Base-by-base conservation (phyloP, 108 stramenopile genomes). In the Parmales sp. region DNA sequence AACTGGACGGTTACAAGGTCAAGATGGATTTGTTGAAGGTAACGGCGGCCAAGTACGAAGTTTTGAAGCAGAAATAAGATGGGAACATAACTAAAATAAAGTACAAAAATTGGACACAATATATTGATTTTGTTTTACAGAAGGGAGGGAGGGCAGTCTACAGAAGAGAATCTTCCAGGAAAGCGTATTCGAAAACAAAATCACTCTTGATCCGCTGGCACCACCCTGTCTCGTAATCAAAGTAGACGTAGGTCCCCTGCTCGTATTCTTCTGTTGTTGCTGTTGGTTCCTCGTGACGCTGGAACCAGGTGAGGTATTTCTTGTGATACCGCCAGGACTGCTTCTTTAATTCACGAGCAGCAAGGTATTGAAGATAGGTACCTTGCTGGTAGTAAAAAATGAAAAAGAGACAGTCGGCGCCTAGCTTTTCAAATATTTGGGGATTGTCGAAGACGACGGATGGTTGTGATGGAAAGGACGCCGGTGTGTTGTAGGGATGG, bases 221-320 rank as follows among this genome's bases (percentile, higher is more conserved):
- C 98, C 97, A 99, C 6, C 94, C 93, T 4, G 89, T 89, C 79
- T 98, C 97, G 68, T 94, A 98, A 71, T 99, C 98, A 81, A 99
- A 99, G 80, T 97, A 99, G 5, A 97, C 88, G 78, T 97, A 99
- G 0, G 97, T 97, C 36, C 98, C 98, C 77, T 97, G 91, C 73
- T 99, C 98, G 72, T 96, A 98, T 54, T 96, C 95, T 65, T 97
- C 95, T 6, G 95, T 98, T 19, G 96, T 95, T 1, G 95, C 86
- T 71, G 89, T 88, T 0, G 93, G 94, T 73, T 96, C 95, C 64
- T 92, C 89, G 68, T 96, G 94, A 23, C 96, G 88, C 76, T 97
- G 95, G 78, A 99, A 99, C 98, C 98, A 99, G 25, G 98, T 98
- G 89, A 90, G 88, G 80, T 99, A 99, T 90, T 97, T 96, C 71